These are phyloP conservation scores for Phytophthora cajani DNA, from an alignment of 352 stramenopile species.

Conservation along the genomic window DNA sequence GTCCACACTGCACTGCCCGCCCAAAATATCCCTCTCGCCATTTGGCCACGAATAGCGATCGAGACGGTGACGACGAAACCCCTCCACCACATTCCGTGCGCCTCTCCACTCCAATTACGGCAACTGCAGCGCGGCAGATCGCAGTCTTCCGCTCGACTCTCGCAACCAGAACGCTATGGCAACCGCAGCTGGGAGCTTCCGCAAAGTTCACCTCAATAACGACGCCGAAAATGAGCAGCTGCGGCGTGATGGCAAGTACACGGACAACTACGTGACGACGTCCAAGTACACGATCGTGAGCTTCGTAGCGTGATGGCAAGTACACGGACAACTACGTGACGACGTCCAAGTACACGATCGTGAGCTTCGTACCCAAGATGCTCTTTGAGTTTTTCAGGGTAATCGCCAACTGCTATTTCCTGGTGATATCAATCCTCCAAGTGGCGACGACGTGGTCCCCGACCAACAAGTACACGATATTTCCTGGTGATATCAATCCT, in stretches of 20 bases:
- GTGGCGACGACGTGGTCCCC: conserved; percentile 70
- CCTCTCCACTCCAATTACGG: conserved; percentile 13
- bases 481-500: conserved; percentile 95
- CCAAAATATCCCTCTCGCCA: conserved; percentile 13
- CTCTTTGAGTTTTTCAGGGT: conserved; percentile 95
- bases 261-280: conserved; percentile 83
- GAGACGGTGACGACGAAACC: conserved; percentile 16
- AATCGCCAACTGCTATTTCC: conserved; percentile 96
- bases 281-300: conserved; percentile 92
- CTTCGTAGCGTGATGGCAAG: conserved; percentile 42
- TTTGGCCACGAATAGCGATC: conserved; percentile 4
- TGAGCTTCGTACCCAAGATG: conserved; percentile 79
- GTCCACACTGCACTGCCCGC: neutral
- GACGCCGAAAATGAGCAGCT: conserved; percentile 69
- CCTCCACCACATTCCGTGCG: conserved; percentile 10
- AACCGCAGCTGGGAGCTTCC: conserved; percentile 42
- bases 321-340: conserved; percentile 81
- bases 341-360: conserved; percentile 94
- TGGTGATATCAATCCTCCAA: conserved; percentile 94
- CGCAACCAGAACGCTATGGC: conserved; percentile 16
- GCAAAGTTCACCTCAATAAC: conserved; percentile 63
- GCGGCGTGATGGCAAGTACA: conserved; percentile 47
- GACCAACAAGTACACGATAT: conserved; percentile 90
- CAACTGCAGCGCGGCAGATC: conserved; percentile 6
- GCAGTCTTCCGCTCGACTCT: neutral